Evolutionary conservation across 2,329 filamentous ascomycete genomes (phyloP), one percentile per base, ranked within the genome.

Genomic region (Dactylellina parvicollis): DNA sequence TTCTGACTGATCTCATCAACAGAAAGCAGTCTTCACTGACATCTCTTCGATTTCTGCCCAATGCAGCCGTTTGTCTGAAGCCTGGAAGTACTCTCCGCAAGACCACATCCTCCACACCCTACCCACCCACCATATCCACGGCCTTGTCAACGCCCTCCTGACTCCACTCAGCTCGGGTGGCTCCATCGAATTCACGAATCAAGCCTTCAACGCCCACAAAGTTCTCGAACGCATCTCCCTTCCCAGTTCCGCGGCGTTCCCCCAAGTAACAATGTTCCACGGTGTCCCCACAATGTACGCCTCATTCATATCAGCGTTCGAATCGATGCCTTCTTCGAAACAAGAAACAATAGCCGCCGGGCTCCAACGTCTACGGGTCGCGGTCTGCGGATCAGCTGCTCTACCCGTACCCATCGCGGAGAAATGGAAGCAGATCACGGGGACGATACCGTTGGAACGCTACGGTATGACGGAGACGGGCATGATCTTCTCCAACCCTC

Each of bases 381-480:
- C 90, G 80, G 96, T 99, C 77, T 97, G 93, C 22, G 95, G 95
- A 44, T 98, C 94, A 0, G 95, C 95, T 1, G 93, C 95, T 1
- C 87, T 99, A 1, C 95, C 95, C 0, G 94, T 92, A 0, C 92
- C 94, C 0, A 89, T 91, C 50, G 64, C 61, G 1, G 22, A 67
- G 4, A 62, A 55, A 54, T 74, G 61, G 61, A 97, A 96, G 81
- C 83, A 87, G 40, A 89, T 91, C 38, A 99, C 95, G 94, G 85
- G 86, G 22, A 84, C 88, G 3, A 86, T 96, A 14, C 87, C 99
- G 0, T 88, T 99, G 4, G 95, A 99, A 82, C 91, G 95, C 28
- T 99, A 96, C 80, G 95, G 95, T 78, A 99, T 99, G 95, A 99
- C 95, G 1, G 95, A 99, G 83, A 92, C 98, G 0, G 95, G 95